These are phyloP conservation scores for Eustoma russellianum DNA, from an alignment of 257 asterid genomes.

Conservation along the genomic window DNA sequence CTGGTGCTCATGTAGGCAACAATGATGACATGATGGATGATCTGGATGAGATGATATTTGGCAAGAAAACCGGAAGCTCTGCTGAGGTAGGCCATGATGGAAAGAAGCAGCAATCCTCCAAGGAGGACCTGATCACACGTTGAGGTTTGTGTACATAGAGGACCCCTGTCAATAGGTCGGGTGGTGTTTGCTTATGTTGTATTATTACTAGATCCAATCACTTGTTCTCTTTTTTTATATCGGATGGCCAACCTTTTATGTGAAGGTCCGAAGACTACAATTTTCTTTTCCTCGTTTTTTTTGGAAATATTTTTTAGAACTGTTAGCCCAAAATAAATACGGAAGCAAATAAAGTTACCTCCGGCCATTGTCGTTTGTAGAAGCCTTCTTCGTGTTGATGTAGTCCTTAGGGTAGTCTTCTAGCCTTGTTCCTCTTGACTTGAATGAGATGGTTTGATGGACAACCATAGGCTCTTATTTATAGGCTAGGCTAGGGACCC, in stretches of 20 bases:
- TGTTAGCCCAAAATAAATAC: too few species aligned
- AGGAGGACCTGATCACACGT: conserved; percentile 79
- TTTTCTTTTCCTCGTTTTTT: background rate
- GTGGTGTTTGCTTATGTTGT: conserved; percentile 7
- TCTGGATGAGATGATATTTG: conserved; percentile 97
- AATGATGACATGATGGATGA: conserved; percentile 91
- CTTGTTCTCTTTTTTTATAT: conserved; percentile 2
- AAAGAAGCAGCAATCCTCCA: conserved; percentile 54
- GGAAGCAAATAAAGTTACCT: too few species aligned
- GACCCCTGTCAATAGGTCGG: background rate
- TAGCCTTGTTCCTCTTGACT: too few species aligned
- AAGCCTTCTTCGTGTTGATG: too few species aligned
- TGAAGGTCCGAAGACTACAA: background rate
- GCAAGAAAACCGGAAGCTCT: conserved; percentile 58
- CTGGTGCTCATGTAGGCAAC: conserved; percentile 34
- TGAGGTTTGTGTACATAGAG: conserved; percentile 14
- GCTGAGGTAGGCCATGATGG: conserved; percentile 43
- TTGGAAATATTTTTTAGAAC: background rate
- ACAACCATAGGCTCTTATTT: too few species aligned
- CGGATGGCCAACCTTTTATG: background rate
- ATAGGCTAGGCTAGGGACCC: too few species aligned
- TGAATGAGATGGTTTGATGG: too few species aligned
- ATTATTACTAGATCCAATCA: conserved; percentile 7
- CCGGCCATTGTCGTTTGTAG: too few species aligned
- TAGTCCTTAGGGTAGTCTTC: too few species aligned